phyloP scores from a whole-genome alignment of 371 early-diverging fungal genomes.

The Circinella umbellata region DNA sequence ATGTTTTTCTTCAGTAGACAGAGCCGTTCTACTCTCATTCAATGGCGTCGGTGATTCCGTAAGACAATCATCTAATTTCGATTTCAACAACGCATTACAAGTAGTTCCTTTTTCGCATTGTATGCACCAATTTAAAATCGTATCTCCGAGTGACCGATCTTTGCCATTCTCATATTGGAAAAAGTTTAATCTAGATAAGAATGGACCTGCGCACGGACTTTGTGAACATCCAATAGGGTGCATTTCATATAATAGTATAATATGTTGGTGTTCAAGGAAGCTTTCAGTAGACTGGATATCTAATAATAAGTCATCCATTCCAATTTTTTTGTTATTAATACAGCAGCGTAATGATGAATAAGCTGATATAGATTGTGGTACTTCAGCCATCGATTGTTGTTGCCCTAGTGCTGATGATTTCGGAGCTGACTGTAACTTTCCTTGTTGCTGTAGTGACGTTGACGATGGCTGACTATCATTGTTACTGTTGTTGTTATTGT shows the following conservation, averaged over 20 bases:
- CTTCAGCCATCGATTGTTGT: neutral
- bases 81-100: slow-evolving; percentile 32
- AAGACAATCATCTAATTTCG: neutral
- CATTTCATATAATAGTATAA: slow-evolving; percentile 57
- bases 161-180: slow-evolving; percentile 46
- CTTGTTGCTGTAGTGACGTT: neutral
- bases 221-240: slow-evolving; percentile 57
- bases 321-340: slow-evolving; percentile 55
- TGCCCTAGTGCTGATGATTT: neutral
- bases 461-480: neutral
- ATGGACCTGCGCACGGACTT: slow-evolving; percentile 61
- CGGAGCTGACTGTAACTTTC: neutral
- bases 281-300: slow-evolving; percentile 60
- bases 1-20: neutral
- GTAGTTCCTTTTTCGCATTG: slow-evolving; percentile 24
- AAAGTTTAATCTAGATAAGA: slow-evolving; percentile 56
- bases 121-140: slow-evolving; percentile 52
- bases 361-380: slow-evolving; percentile 43
- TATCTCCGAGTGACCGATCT: slow-evolving; percentile 62
- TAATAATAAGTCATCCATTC: slow-evolving; percentile 60
- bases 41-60: slow-evolving; percentile 3
- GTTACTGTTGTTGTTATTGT: slow-evolving; percentile 1
- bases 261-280: slow-evolving; percentile 62
- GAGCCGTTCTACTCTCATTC: neutral
- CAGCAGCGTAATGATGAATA: slow-evolving; percentile 37